Conservation (phyloP, 2,329 filamentous ascomycete species). For the Huntiella savannae region DNA sequence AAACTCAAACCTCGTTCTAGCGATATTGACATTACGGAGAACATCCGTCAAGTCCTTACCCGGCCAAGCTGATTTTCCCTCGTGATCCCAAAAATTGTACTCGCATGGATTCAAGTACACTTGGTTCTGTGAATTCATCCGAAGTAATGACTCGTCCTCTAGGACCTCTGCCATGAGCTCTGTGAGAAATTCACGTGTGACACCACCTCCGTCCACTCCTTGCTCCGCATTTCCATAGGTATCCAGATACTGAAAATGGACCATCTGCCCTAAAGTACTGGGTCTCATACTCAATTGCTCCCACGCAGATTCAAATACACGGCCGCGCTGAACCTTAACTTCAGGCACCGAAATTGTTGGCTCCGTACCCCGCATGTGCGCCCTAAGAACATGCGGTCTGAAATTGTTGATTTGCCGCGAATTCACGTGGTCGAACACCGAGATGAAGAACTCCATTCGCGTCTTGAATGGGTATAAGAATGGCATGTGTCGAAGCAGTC, state of each 20-base stretch:
- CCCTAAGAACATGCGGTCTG: too few relatives aligned
- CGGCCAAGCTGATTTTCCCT: too few relatives aligned
- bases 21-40: too few relatives aligned
- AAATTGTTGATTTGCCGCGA: slow-evolving; percentile 28
- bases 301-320: slow-evolving; percentile 77
- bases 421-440: slow-evolving; percentile 69
- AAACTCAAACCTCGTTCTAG: slow-evolving; percentile 57
- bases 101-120: slow-evolving; percentile 21
- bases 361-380: slow-evolving; percentile 22
- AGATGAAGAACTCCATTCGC: slow-evolving; percentile 76
- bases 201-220: slow-evolving; percentile 89
- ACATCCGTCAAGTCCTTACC: too few relatives aligned
- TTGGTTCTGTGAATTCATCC: slow-evolving; percentile 60
- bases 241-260: slow-evolving; percentile 92
- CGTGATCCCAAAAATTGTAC: too few relatives aligned
- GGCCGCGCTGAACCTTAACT: slow-evolving; percentile 26
- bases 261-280: slow-evolving; percentile 76
- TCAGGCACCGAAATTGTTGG: slow-evolving; percentile 7
- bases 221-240: slow-evolving; percentile 73
- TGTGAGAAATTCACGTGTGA: slow-evolving; percentile 91
- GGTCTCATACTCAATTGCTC: slow-evolving; percentile 64
- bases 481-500: slow-evolving; percentile 87
- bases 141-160: slow-evolving; percentile 47
- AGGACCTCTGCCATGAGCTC: slow-evolving; percentile 79
- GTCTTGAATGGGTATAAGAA: slow-evolving; percentile 91